Evolutionary conservation across 441 rosid genomes (phyloP).

Genomic region (Arabidopsis hybrid): DNA sequence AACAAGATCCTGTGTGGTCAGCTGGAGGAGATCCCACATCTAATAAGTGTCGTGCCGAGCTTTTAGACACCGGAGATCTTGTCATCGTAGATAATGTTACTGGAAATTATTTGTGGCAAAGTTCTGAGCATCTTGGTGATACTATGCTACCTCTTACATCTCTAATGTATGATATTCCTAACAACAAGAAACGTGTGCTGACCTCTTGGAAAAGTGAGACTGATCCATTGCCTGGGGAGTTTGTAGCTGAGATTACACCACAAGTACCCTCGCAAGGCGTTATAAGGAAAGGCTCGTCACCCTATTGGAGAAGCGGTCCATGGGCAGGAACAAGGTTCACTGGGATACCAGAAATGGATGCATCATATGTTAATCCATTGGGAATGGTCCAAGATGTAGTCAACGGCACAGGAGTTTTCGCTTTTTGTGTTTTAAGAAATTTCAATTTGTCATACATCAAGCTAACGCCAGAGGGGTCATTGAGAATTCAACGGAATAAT

Average conservation of each 20-base stretch:
- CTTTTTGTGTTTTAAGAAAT: slow-evolving; percentile 24
- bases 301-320: slow-evolving; percentile 54
- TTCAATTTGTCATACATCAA: slow-evolving; percentile 32
- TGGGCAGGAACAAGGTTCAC: slow-evolving; percentile 51
- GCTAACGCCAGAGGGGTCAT: slow-evolving; percentile 26
- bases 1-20: slow-evolving; percentile 45
- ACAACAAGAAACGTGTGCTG: slow-evolving; percentile 40
- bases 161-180: slow-evolving; percentile 39
- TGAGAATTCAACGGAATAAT: slow-evolving; percentile 27
- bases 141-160: slow-evolving; percentile 45
- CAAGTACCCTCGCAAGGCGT: slow-evolving; percentile 42
- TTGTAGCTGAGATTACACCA: slow-evolving; percentile 39
- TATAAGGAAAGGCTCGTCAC: slow-evolving; percentile 46
- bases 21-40: slow-evolving; percentile 32
- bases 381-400: slow-evolving; percentile 38
- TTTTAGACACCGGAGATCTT: slow-evolving; percentile 48
- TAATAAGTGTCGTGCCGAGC: slow-evolving; percentile 41
- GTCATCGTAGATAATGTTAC: slow-evolving; percentile 42
- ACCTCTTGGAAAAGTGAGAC: slow-evolving; percentile 51
- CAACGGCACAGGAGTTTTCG: slow-evolving; percentile 18
- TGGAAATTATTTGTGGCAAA: slow-evolving; percentile 43
- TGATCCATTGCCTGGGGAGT: slow-evolving; percentile 52
- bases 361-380: slow-evolving; percentile 42
- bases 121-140: slow-evolving; percentile 51
- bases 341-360: slow-evolving; percentile 44